A percentile compares a stretch with the other conserved stretches of the same genome.
These are phyloP conservation scores for Carpinus fangiana DNA, from an alignment of 306 rosid genomes.

Conservation along the genomic window DNA sequence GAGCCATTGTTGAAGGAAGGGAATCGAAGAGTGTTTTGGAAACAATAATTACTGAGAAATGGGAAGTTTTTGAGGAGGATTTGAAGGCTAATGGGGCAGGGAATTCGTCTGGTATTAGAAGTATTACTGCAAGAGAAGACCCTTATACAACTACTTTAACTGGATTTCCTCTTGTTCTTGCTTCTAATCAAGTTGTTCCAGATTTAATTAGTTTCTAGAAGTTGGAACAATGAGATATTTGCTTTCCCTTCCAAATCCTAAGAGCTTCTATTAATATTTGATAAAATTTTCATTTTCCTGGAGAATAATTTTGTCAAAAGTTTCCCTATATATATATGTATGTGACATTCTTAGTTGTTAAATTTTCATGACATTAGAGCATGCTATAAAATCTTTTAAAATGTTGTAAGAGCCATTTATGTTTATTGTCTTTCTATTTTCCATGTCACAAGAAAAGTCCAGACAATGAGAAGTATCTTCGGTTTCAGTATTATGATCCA, in stretches of 20 bases:
- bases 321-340: background rate
- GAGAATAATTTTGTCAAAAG: background rate
- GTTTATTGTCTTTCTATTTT: too few species aligned
- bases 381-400: too few species aligned
- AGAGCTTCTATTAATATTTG: background rate
- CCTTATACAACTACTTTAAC: conserved; percentile 36
- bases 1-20: background rate
- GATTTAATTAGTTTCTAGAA: conserved; percentile 75
- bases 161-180: conserved; percentile 27
- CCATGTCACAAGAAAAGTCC: too few species aligned
- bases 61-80: conserved; percentile 80
- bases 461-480: too few species aligned
- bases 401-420: too few species aligned
- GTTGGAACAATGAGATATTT: background rate
- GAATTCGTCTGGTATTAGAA: conserved; percentile 14
- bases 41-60: conserved; percentile 73
- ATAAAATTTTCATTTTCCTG: background rate
- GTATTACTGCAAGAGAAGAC: conserved; percentile 14
- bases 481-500: too few species aligned
- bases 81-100: background rate
- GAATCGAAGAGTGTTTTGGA: conserved; percentile 30
- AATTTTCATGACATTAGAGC: background rate
- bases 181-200: conserved; percentile 48
- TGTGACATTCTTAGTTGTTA: background rate
- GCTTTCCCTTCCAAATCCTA: conserved; percentile 5